Conservation (phyloP, 169 alveolate genomes). For the Cryptosporidium viatorum region DNA sequence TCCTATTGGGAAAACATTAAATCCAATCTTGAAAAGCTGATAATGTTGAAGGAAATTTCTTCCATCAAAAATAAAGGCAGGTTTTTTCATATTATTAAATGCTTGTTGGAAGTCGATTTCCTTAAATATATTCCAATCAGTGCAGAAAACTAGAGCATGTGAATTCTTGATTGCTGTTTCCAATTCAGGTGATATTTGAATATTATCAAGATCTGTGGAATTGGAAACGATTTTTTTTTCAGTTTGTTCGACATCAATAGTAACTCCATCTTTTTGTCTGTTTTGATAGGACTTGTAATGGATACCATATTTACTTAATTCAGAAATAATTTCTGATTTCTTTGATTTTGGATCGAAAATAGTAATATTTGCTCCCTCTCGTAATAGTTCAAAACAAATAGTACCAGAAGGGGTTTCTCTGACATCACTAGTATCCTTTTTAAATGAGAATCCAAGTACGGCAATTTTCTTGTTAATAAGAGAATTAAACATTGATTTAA, state of each 20-base stretch:
- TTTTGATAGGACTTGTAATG: constrained; percentile 30
- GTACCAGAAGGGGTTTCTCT: constrained; percentile 86
- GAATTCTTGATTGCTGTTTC: constrained; percentile 81
- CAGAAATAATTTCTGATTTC: constrained; percentile 70
- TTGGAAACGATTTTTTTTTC: background rate
- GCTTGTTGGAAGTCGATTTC: constrained; percentile 74
- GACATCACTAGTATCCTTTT: constrained; percentile 92
- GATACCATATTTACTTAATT: constrained; percentile 77
- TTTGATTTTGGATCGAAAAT: constrained; percentile 88
- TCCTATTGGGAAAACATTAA: constrained; percentile 81
- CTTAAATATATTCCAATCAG: constrained; percentile 91
- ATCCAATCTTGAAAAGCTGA: constrained; percentile 78
- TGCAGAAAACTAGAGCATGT: constrained; percentile 87
- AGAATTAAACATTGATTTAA: constrained; percentile 80
- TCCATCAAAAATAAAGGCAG: constrained; percentile 88
- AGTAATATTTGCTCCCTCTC: constrained; percentile 83
- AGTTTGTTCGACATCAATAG: background rate
- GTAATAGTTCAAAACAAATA: constrained; percentile 80
- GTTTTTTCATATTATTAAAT: constrained; percentile 78
- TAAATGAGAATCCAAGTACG: constrained; percentile 91
- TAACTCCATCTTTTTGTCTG: constrained; percentile 12
- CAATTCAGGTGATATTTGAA: constrained; percentile 56
- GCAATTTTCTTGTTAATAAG: constrained; percentile 83
- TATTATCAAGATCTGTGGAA: background rate
- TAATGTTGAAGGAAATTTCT: constrained; percentile 84